Evolutionary conservation across 768 basidiomycete species (phyloP).

Genomic region (Rhodocollybia butyracea): DNA sequence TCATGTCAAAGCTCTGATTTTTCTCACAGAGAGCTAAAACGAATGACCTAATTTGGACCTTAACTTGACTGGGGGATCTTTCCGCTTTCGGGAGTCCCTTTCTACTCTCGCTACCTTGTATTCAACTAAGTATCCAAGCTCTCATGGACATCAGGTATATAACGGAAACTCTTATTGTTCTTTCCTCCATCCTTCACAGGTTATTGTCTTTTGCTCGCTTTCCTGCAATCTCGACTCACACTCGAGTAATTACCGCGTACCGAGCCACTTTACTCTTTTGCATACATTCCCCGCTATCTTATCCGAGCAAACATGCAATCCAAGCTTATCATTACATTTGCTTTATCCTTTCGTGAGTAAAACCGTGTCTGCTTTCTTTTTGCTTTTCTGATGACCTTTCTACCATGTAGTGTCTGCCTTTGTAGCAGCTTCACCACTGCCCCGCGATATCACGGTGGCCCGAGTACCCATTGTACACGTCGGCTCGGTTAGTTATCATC

Average conservation of each 20-base stretch:
- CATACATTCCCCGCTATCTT: background rate
- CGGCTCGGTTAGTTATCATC: background rate
- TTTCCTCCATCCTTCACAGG: background rate
- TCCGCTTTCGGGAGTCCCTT: conserved; percentile 3
- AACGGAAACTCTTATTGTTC: conserved; percentile 1
- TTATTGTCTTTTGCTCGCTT: background rate
- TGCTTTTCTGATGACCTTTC: background rate
- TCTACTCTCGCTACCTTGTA: background rate
- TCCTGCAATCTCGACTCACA: background rate
- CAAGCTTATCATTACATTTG: background rate
- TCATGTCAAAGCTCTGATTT: background rate
- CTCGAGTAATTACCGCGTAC: background rate
- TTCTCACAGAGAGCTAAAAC: background rate
- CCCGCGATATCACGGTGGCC: background rate
- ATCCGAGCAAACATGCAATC: background rate
- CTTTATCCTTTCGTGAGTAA: background rate
- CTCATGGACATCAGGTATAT: background rate
- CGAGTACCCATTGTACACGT: background rate
- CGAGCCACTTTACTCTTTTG: background rate
- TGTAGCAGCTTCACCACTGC: conserved; percentile 3
- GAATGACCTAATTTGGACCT: background rate
- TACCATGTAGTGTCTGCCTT: background rate
- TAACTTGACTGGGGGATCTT: background rate
- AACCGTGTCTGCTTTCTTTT: too few species aligned
- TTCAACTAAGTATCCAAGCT: background rate